Evolutionary conservation across 2,329 filamentous ascomycete species (phyloP), one percentile per base, ranked within the genome.

Genomic region (Colletotrichum falcatum): DNA sequence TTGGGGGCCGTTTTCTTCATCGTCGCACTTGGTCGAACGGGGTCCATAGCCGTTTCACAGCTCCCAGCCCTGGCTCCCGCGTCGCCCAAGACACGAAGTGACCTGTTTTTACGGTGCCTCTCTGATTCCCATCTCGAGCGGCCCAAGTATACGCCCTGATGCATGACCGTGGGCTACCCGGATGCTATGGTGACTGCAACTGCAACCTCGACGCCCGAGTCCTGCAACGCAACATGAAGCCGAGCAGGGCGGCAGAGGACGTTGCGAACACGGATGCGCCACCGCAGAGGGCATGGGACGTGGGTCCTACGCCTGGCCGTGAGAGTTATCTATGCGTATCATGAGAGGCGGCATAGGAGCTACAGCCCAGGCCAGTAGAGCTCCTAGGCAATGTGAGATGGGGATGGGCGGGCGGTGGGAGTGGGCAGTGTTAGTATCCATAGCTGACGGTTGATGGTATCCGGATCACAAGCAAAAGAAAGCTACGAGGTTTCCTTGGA

Each of bases 201-300:
- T 8, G 9, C 28, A 0, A 23, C 46, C 5, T 66, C 2, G 39
- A 53, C n/a, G 6, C 49, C 35, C 1, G n/a, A n/a, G n/a, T 67
- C 9, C 18, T 46, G 16, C 46, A 58, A 0, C 64, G 68, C 1
- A 60, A n/a, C 26, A 60, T 55, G 33, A 61, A 3, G 23, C 42
- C 14, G 5, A 26, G 46, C 7, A 46, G n/a, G 3, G 62, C 33
- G 1, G 20, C 44, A 12, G 61, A 72, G 30, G 42, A 74, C 23
- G 61, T 60, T 1, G 55, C 49, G 20, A n/a, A 8, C 23, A 51
- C 30, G 5, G 28, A 56, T 23, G 35, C 26, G 7, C 33, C 66
- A 11, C 26, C 56, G 3, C 66, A 70, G 30, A 61, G 49, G 46
- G 33, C 9, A 14, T 54, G 44, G n/a, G 30, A 59, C 26, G 44